Base-by-base conservation (phyloP, 139 green algal genomes). In the Haematococcus sp. region DNA sequence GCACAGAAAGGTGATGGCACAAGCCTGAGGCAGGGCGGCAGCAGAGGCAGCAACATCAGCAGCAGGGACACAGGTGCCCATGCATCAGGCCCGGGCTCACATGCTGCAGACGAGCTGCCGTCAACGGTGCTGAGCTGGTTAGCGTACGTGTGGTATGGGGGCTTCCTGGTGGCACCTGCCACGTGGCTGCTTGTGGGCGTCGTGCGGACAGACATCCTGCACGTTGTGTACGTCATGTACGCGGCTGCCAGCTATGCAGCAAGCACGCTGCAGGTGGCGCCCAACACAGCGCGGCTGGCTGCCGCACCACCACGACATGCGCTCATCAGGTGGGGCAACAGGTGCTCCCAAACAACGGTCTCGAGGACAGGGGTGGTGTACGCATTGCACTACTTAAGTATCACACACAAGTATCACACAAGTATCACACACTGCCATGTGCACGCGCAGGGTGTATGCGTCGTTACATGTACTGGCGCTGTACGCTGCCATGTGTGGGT, bases 401-500 rank as follows among this genome's bases (percentile, higher is more conserved):
- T n/a, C 40, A 49, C 40, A 7, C 40, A 49, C 40, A 7, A 49
- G 7, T 11, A 49, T 11, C 40, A 49, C 40, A 49, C 40, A 49
- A 49, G 7, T 11, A 49, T 49, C 40, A 49, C 40, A 7, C 7
- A 49, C 40, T 49, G 40, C 11, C 40, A 49, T 11, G 7, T 19
- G 7, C n/a, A n/a, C 55, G 20, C 43, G 61, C 22, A 67, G 78
- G 9, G 13, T 83, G 15, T 77, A 56, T 23, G 65, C 59, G 0
- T 77, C 67, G 31, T 3, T 77, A 0, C 78, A 83, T 31, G 66
- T 83, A 3, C 49, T 79, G 34, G 60, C 60, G 2, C 60, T 80
- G 60, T 83, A 83, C 61, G 32, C 40, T 1, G 78, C 68, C 15
- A 74, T 83, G 72, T 83, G 73, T 32, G 78, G 60, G 2, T 56